These are phyloP conservation scores for Chaetoceros muelleri DNA, from an alignment of 108 stramenopile species.

Conservation along the genomic window DNA sequence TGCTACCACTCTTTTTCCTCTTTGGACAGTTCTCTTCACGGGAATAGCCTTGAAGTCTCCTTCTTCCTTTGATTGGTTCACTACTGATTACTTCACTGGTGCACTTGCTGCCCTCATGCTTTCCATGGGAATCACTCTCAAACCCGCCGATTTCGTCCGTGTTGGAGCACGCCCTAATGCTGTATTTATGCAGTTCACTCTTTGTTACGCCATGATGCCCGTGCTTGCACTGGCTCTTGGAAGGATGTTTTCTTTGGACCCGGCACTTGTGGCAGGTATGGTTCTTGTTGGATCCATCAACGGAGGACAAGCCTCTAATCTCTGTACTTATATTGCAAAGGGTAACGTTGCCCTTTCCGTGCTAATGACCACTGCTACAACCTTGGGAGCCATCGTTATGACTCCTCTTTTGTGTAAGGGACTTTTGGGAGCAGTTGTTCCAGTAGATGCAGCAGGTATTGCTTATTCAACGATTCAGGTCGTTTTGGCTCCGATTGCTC, in stretches of 20 bases:
- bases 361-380: slow-evolving; percentile 97
- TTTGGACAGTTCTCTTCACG: slow-evolving; percentile 88
- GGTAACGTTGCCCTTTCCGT: slow-evolving; percentile 95
- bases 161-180: slow-evolving; percentile 83
- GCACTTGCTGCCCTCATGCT: slow-evolving; percentile 92
- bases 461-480: slow-evolving; percentile 92
- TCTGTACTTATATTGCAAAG: slow-evolving; percentile 96
- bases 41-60: slow-evolving; percentile 81
- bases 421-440: slow-evolving; percentile 90
- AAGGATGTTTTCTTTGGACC: slow-evolving; percentile 64
- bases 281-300: slow-evolving; percentile 94
- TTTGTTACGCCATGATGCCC: slow-evolving; percentile 97
- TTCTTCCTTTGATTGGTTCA: slow-evolving; percentile 90
- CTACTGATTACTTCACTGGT: slow-evolving; percentile 92
- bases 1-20: slow-evolving; percentile 80
- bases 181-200: slow-evolving; percentile 84
- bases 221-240: slow-evolving; percentile 74
- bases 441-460: slow-evolving; percentile 93
- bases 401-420: slow-evolving; percentile 93
- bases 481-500: slow-evolving; percentile 91
- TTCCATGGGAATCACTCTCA: slow-evolving; percentile 96
- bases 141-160: slow-evolving; percentile 82
- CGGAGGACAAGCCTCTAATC: slow-evolving; percentile 95
- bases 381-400: slow-evolving; percentile 95
- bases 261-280: slow-evolving; percentile 91